Base-by-base conservation (phyloP, 164 flowering plant genomes). In the Vitis labrusca region DNA sequence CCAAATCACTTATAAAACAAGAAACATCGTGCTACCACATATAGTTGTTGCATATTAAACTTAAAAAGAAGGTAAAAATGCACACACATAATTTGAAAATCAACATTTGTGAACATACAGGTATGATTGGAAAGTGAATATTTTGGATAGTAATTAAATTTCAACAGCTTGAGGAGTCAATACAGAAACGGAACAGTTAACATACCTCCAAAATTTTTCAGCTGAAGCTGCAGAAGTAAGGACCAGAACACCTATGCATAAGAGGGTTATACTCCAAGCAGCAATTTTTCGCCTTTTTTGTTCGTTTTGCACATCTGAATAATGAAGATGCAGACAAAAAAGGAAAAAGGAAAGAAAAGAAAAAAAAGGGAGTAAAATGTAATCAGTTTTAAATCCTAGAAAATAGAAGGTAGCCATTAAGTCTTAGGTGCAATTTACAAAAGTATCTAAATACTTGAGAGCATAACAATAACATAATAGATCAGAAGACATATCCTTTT, bases 201-300 rank as follows among this genome's bases (percentile, higher is more conserved):
- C 70, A 57, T 17, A 82, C 85, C 83, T 77, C 48, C 83, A 65
- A 62, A 77, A 59, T 37, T 44, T 8, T 63, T 72, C 72, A 65
- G 71, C 72, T 9, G 81, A 75, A 71, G 83, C 81, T 47, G 81
- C 78, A 58, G 71, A 72, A 16, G 81, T 60, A 73, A 79, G 44
- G 44, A 79, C 61, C 48, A 79, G 67, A 53, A 68, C 65, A 16
- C 85, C 85, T 55, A 73, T 23, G 57, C 82, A 82, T 27, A 77
- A 30, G 55, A 77, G 64, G 12, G 74, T 49, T 70, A 82, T 82
- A 51, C 63, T 61, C 83, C 82, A 77, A 23, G 68, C 59, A 52
- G 83, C 85, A 70, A 77, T 44, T 55, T 75, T 77, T 23, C 81
- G 68, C 68, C 79, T 75, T 29, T 15, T 70, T 48, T 47, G 47